Base-by-base conservation (phyloP, 768 basidiomycete genomes). In the Jaapia argillacea region DNA sequence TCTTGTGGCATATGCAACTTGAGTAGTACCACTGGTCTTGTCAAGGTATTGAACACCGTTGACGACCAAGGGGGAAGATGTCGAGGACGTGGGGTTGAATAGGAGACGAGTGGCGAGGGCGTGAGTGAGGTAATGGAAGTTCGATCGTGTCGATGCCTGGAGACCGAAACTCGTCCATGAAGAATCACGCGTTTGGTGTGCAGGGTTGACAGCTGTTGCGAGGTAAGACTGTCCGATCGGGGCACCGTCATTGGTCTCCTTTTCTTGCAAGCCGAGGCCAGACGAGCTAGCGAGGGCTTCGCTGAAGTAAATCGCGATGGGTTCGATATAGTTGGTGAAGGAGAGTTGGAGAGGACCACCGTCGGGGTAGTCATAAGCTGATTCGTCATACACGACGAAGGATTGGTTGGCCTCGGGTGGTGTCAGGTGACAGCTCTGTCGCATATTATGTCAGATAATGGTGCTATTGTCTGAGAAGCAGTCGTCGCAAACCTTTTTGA, bases 381-480 rank as follows among this genome's bases (percentile, higher is more conserved):
- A 33, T 10, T 10, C 28, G 28, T 33, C 28, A 16, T 33, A 33
- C 10, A 16, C 10, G 28, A 33, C 16, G 28, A 10, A 33, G 10
- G 28, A 33, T 16, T 33, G 43, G 27, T 51, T 45, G 7, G 50
- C 45, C 13, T 43, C 37, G 45, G 48, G 27, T 31, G 24, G 24
- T 38, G 51, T 40, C 3, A 50, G 56, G 26, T 58, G 36, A 39
- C 53, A 50, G 14, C 47, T 25, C 40, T 58, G 54, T 5, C 26
- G 43, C 31, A 57, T 54, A 4, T 49, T 44, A 45, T 58, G 55
- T 26, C 41, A 44, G 56, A 56, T 21, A 33, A 33, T 10, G 28
- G 16, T 16, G 28, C 31, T 10, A 33, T 33, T 10, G 28, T 16
- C 16, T 33, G 28, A 33, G 16, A 33, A 33, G 28, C 10, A 16